Evolutionary conservation across 192 early-diverging fungal genomes (phyloP).

Genomic region (Rhizoclosmatium sp.): DNA sequence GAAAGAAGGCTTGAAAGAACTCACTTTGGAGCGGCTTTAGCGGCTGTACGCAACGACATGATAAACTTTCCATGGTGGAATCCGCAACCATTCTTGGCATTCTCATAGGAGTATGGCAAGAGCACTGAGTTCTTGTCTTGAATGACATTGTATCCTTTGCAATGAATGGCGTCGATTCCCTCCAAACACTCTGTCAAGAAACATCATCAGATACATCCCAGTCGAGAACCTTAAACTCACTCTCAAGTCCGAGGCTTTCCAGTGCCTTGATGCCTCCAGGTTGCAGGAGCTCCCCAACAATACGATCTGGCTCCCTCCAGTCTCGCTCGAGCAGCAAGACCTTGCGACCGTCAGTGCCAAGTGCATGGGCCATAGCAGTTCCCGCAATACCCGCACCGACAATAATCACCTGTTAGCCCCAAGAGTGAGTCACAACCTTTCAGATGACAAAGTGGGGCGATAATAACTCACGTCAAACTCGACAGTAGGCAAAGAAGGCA

Average conservation of each 20-base stretch:
- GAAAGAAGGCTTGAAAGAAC: background rate
- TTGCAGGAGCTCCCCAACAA: slow-evolving; percentile 97
- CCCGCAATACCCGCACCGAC: slow-evolving; percentile 95
- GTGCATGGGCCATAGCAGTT: slow-evolving; percentile 80
- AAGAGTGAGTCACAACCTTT: background rate
- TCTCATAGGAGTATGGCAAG: slow-evolving; percentile 71
- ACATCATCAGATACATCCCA: background rate
- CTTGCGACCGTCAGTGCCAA: slow-evolving; percentile 77
- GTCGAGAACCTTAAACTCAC: slow-evolving; percentile 39
- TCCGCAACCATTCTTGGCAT: slow-evolving; percentile 70
- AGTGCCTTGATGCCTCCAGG: slow-evolving; percentile 91
- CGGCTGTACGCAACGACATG: slow-evolving; percentile 81
- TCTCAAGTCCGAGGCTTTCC: slow-evolving; percentile 74
- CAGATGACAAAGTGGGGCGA: background rate
- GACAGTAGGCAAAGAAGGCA: slow-evolving; percentile 23
- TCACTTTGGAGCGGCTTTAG: slow-evolving; percentile 60
- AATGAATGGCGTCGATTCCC: slow-evolving; percentile 84
- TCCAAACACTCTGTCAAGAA: slow-evolving; percentile 70
- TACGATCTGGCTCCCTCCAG: slow-evolving; percentile 93
- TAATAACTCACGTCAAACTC: slow-evolving; percentile 29
- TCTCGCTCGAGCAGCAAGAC: slow-evolving; percentile 85
- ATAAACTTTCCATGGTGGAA: slow-evolving; percentile 97
- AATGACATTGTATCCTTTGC: slow-evolving; percentile 88
- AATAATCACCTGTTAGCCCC: slow-evolving; percentile 73
- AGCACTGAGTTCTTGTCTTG: slow-evolving; percentile 66